Conservation (phyloP, 2,329 filamentous ascomycete genomes). For the Alternaria atra region DNA sequence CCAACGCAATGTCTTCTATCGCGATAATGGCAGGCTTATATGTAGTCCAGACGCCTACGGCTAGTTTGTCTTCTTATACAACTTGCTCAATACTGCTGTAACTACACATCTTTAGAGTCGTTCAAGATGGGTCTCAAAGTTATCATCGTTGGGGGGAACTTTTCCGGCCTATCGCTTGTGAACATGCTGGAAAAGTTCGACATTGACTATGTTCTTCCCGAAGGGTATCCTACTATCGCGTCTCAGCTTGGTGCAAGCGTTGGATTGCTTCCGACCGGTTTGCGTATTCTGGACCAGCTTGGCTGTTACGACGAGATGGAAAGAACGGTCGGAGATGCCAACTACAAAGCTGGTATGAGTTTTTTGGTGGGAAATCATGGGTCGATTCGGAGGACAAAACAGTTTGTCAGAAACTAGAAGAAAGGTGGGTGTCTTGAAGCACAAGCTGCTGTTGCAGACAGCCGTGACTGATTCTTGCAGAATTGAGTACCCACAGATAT, state of each 20-base stretch:
- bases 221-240: slow-evolving; percentile 19
- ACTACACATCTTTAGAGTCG: too few relatives aligned
- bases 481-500: background rate
- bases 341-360: too few relatives aligned
- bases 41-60: too few relatives aligned
- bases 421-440: background rate
- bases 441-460: too few relatives aligned
- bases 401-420: background rate
- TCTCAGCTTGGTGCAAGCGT: slow-evolving; percentile 30
- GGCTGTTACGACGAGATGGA: slow-evolving; percentile 16
- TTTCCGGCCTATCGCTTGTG: slow-evolving; percentile 24
- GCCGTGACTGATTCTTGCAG: too few relatives aligned
- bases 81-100: too few relatives aligned
- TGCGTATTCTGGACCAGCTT: slow-evolving; percentile 31
- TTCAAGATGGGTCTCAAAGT: background rate
- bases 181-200: slow-evolving; percentile 20
- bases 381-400: too few relatives aligned
- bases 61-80: too few relatives aligned
- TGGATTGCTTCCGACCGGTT: slow-evolving; percentile 26
- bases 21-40: too few relatives aligned
- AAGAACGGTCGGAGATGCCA: background rate
- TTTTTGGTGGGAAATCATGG: too few relatives aligned
- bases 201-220: slow-evolving; percentile 29
- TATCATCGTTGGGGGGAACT: slow-evolving; percentile 25
- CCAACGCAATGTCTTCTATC: too few relatives aligned